Evolutionary conservation across 257 asterid genomes (phyloP), one percentile per base, ranked within the genome.

Genomic region (Primulina huaijiensis): DNA sequence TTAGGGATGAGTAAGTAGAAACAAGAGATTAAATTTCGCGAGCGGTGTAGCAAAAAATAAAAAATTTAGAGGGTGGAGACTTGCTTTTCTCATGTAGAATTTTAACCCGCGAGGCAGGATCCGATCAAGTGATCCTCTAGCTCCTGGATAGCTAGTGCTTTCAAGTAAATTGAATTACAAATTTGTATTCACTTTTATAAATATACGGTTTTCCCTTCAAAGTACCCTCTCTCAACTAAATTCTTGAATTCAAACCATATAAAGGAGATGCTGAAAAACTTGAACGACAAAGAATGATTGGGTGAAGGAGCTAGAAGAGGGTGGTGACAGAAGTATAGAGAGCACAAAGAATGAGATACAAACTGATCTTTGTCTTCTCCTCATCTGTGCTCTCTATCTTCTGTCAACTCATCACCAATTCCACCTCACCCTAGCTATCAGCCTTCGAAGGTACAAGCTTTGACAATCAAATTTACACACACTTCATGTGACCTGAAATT

Each of bases 351-450:
- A 7, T 73, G 72, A 73, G 67, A 65, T 60, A 73, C 77, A 65
- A 7, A 12, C 21, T 30, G 17, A 0, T 20, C 1, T 40, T 57
- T 77, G 77, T 74, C 77, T 74, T 4, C 40, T 78, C 83, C 73
- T 64, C 79, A 81, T 81, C 68, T 70, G 83, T 78, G 86, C 83
- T 75, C 86, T 81, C 86, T 81, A 81, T 81, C 83, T 81, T 81
- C 86, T 81, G 86, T 81, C 86, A 81, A 67, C 81, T 35, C 81
- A 79, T 78, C 83, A 79, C 81, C 84, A 60, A 59, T 60, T 58
- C 75, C 82, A 35, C 67, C 70, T 55, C 83, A 76, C 70, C 74
- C 76, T n/a, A n/a, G n/a, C n/a, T 53, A 33, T 62, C 60, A 62
- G 65, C 77, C 29, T 4, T 20, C 4, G 11, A 33, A 29, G 19